A percentile compares a stretch with the other conserved stretches of the same genome.
These are phyloP conservation scores for Ehretia macrophylla DNA, from an alignment of 257 asterid genomes.

Conservation along the genomic window DNA sequence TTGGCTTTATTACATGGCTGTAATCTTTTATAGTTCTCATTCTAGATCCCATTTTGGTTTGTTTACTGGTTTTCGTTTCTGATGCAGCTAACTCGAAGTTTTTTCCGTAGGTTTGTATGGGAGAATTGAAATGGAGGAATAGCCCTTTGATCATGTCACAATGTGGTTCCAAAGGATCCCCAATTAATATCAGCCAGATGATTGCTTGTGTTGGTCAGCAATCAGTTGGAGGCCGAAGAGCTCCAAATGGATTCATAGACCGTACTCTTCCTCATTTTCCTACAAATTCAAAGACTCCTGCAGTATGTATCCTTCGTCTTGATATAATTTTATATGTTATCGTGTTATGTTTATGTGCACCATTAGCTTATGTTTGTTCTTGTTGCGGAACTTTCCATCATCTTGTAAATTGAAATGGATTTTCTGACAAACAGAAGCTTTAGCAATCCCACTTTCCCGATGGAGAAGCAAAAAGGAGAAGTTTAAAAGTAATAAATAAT, in stretches of 20 bases:
- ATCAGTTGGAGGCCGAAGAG: conserved; percentile 88
- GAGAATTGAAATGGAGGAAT: conserved; percentile 80
- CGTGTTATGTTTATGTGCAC: no score
- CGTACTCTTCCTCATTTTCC: conserved; percentile 95
- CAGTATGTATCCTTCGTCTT: conserved; percentile 41
- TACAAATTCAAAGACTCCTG: conserved; percentile 75
- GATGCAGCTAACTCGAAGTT: not conserved
- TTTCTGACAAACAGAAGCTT: no score
- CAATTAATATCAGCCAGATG: conserved; percentile 95
- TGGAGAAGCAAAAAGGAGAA: no score
- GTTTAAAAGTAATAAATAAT: no score
- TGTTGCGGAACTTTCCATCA: no score
- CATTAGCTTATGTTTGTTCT: no score
- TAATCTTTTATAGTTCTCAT: no score
- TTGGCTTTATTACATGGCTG: no score
- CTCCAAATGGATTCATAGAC: conserved; percentile 93
- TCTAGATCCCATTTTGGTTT: not conserved
- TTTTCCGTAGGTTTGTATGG: conserved; percentile 69
- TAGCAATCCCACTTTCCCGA: no score
- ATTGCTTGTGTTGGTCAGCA: conserved; percentile 98
- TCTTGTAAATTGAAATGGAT: no score
- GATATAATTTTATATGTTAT: not conserved
- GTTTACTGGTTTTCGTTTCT: not conserved
- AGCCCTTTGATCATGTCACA: conserved; percentile 95
- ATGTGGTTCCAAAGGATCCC: conserved; percentile 99